Evolutionary conservation across 2,329 filamentous ascomycete species (phyloP).

Genomic region (Pseudopyrenochaeta lycopersici): DNA sequence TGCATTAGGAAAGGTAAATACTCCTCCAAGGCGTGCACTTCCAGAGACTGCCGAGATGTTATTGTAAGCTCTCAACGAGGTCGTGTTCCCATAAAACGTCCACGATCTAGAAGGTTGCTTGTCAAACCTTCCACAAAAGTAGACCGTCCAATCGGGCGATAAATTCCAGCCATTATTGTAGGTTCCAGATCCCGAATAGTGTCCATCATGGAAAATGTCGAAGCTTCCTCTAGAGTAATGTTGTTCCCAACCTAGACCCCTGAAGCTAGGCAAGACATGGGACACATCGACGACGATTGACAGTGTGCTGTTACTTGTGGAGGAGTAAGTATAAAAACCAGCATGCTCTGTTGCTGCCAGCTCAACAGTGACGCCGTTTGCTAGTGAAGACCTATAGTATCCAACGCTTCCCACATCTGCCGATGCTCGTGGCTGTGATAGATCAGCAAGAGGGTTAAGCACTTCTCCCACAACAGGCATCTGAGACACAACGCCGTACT

Average conservation of each 20-base stretch:
- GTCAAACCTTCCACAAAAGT: constrained; percentile 71
- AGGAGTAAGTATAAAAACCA: constrained; percentile 68
- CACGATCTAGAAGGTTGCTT: constrained; percentile 34
- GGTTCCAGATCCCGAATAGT: constrained; percentile 68
- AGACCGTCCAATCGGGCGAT: constrained; percentile 68
- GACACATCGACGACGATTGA: constrained; percentile 71
- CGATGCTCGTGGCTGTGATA: constrained; percentile 61
- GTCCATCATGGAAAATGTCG: constrained; percentile 58
- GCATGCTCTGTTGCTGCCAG: constrained; percentile 66
- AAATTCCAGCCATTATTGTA: constrained; percentile 75
- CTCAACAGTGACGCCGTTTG: constrained; percentile 65
- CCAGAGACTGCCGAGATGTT: constrained; percentile 32
- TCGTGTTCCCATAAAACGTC: constrained; percentile 43
- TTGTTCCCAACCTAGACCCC: constrained; percentile 69
- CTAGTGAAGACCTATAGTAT: constrained; percentile 66
- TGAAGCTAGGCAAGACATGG: constrained; percentile 68
- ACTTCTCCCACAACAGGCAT: constrained; percentile 42
- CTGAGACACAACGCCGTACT: constrained; percentile 48
- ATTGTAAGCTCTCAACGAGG: constrained; percentile 28
- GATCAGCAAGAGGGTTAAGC: constrained; percentile 63
- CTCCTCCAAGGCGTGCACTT: constrained; percentile 47
- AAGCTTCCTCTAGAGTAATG: constrained; percentile 69
- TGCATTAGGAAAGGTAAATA: constrained; percentile 63
- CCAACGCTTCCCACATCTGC: constrained; percentile 67
- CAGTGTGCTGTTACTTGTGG: constrained; percentile 53